phyloP scores from a whole-genome alignment of 768 basidiomycete genomes.

The Termitomyces sp. region DNA sequence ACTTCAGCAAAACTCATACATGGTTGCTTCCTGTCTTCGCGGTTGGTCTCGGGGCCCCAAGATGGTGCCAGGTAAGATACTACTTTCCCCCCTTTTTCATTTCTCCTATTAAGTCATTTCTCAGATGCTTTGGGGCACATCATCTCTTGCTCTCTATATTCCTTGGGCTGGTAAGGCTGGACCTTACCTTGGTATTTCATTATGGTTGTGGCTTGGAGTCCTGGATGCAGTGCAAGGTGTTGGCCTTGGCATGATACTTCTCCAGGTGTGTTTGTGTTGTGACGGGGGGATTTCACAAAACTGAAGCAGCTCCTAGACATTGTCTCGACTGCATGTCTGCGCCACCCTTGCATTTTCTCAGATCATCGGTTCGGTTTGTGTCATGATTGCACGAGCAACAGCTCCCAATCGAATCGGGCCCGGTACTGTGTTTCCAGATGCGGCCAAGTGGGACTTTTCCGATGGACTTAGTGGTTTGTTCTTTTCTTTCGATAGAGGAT shows the following conservation, averaged over 20 bases:
- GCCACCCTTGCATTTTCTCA: conserved; percentile 91
- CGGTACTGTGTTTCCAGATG: conserved; percentile 87
- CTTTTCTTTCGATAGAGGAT: background rate
- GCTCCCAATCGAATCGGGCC: conserved; percentile 90
- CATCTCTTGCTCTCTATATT: conserved; percentile 88
- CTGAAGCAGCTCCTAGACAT: conserved; percentile 47
- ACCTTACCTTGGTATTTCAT: conserved; percentile 83
- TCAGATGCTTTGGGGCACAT: conserved; percentile 93
- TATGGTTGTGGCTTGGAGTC: conserved; percentile 97
- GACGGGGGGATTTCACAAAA: conserved; percentile 17
- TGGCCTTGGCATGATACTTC: conserved; percentile 87
- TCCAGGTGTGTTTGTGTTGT: conserved; percentile 52
- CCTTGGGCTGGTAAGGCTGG: conserved; percentile 89
- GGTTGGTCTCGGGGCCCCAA: conserved; percentile 88
- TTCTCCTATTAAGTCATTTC: background rate
- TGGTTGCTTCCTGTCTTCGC: conserved; percentile 96
- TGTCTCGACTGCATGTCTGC: conserved; percentile 92
- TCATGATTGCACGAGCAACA: conserved; percentile 90
- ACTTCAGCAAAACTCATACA: conserved; percentile 91
- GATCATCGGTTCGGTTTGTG: conserved; percentile 84
- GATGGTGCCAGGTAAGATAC: conserved; percentile 82
- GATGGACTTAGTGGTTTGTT: conserved; percentile 57
- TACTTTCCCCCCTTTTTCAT: background rate
- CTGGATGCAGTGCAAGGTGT: conserved; percentile 94
- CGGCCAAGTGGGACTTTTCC: conserved; percentile 86